A percentile compares a stretch with the other conserved stretches of the same genome.
Evolutionary conservation across 2,329 filamentous ascomycete genomes (phyloP).

Genomic region (Phialemonium atrogriseum): DNA sequence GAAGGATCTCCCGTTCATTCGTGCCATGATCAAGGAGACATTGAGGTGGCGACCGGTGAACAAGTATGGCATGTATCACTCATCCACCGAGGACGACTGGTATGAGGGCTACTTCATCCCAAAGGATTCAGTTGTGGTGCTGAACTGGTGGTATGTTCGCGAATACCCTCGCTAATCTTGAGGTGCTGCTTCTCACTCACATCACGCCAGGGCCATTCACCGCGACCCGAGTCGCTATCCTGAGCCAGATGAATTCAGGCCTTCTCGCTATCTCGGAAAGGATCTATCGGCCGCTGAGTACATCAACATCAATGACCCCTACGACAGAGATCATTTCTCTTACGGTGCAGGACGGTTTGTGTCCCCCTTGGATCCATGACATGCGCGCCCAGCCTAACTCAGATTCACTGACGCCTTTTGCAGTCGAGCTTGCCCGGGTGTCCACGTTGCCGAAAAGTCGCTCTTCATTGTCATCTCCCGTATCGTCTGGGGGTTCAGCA

Average conservation of each 20-base stretch:
- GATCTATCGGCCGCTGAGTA: slow-evolving; percentile 1
- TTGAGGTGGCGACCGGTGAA: slow-evolving; percentile 28
- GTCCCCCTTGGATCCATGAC: no score
- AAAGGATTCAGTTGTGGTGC: slow-evolving; percentile 26
- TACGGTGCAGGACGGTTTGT: slow-evolving; percentile 2
- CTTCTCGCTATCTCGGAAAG: slow-evolving; percentile 1
- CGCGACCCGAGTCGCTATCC: not conserved
- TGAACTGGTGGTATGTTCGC: slow-evolving; percentile 23
- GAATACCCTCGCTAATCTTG: not conserved
- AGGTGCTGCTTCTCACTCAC: not conserved
- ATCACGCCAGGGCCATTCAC: not conserved
- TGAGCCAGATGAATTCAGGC: not conserved
- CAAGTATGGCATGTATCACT: slow-evolving; percentile 16
- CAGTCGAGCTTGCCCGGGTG: not conserved
- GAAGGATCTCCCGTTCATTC: slow-evolving; percentile 28
- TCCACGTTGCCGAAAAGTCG: slow-evolving; percentile 1
- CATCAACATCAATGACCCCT: not conserved
- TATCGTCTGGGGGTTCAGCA: slow-evolving; percentile 1
- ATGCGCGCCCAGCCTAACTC: not conserved
- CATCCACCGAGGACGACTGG: slow-evolving; percentile 21
- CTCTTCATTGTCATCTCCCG: slow-evolving; percentile 1
- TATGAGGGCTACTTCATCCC: slow-evolving; percentile 30
- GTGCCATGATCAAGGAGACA: slow-evolving; percentile 31
- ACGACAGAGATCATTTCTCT: slow-evolving; percentile 1
- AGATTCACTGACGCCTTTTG: not conserved